Percentiles rank a stretch among this genome's conserved stretches.
phyloP scores from a whole-genome alignment of 139 green algal genomes.

The Tetradesmus obliquus region DNA sequence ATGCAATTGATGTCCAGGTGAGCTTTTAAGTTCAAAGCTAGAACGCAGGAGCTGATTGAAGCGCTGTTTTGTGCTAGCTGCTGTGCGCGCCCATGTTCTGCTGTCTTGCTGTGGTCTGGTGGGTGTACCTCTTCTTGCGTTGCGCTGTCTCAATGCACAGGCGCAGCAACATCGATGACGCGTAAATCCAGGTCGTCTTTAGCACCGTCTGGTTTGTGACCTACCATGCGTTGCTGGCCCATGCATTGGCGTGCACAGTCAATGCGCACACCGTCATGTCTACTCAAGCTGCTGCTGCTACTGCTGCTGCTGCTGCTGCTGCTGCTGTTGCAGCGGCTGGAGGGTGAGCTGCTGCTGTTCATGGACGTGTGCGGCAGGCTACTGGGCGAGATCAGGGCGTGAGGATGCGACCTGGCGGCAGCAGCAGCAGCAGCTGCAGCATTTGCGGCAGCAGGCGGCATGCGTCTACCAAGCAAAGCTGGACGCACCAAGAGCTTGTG shows the following conservation, averaged over 20 bases:
- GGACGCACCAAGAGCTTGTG: no score
- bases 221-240: not conserved
- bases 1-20: slow-evolving; percentile 94
- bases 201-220: not conserved
- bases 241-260: no score
- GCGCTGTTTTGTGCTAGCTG: not conserved
- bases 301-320: not conserved
- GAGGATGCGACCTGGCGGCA: not conserved
- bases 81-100: not conserved
- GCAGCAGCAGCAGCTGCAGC: slow-evolving; percentile 2
- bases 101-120: not conserved
- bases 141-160: not conserved
- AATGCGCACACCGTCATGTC: no score
- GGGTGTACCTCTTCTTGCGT: not conserved
- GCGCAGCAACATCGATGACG: no score
- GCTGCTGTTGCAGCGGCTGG: slow-evolving; percentile 66
- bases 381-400: slow-evolving; percentile 69
- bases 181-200: not conserved
- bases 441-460: not conserved
- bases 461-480: no score
- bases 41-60: not conserved
- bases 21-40: not conserved
- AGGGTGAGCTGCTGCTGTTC: slow-evolving; percentile 87
- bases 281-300: not conserved
- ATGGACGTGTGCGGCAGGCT: slow-evolving; percentile 85